Base-by-base conservation (phyloP, 2,329 filamentous ascomycete genomes). In the Boeremia lycopersici region DNA sequence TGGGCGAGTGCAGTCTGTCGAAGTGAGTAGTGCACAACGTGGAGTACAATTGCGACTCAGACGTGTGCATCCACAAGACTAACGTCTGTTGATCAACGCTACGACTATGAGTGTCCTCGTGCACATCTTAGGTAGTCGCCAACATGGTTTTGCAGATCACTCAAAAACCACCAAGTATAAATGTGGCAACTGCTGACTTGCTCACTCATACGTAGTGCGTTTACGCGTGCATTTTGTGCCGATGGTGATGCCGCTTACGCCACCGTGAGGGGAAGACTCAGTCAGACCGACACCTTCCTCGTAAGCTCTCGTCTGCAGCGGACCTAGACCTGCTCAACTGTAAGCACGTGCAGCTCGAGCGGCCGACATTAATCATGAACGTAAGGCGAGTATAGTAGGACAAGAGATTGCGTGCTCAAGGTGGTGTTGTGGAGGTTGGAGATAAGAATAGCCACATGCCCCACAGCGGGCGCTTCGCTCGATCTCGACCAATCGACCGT, bases 401-500 rank as follows among this genome's bases (percentile, higher is more conserved):
- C 52, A 28, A 28, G 19, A 47, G 31, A 50, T 50, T 49, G 46
- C 46, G 34, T 34, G 53, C 53, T 41, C 43, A 56, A 52, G 48
- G 48, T 48, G 52, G 41, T 55, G 40, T 42, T 49, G 23, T 7
- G 23, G 52, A 29, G 4, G 35, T 29, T 38, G 38, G 38, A 25
- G 47, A 19, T 47, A 52, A 50, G 41, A 55, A 55, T 55, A 55
- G 52, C 17, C 15, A 15, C 4, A n/a, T 35, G 52, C 46, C 36
- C 52, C 52, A 33, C 36, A 55, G 26, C 26, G 17, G 46, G 52
- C 52, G 52, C 52, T 49, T 50, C 46, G 15, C 31, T 31, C 25
- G 17, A 26, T 47, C 36, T 42, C 19, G 9, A 30, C 65, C 65
- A 68, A 67, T 68, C 50, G 59, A 60, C 45, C 45, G 15, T 25